Conservation (phyloP, 495 filamentous ascomycete species). For the Chaetomium fimeti region DNA sequence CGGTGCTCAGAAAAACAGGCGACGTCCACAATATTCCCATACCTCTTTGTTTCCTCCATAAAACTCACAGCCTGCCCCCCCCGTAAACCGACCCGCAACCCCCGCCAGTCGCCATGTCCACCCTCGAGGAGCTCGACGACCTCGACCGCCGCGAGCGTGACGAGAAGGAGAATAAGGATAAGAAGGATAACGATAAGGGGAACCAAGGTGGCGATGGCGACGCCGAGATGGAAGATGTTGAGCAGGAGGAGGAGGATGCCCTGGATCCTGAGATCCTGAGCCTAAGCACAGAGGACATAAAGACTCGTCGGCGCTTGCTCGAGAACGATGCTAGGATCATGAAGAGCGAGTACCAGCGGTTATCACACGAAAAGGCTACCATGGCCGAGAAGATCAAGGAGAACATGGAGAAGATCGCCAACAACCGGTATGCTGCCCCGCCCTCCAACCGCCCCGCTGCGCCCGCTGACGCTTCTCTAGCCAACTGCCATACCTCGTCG, state of each 20-base stretch:
- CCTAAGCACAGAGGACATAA: conserved; percentile 89
- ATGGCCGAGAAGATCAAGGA: conserved; percentile 99
- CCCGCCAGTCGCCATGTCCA: conserved; percentile 35
- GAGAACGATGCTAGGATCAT: conserved; percentile 98
- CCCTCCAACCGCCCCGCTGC: neutral
- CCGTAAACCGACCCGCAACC: conserved; percentile 8
- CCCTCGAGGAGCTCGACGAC: conserved; percentile 46
- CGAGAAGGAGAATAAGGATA: conserved; percentile 67
- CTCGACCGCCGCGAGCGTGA: conserved; percentile 70
- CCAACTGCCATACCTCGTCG: conserved; percentile 96
- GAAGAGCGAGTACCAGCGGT: conserved; percentile 92
- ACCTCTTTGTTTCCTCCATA: neutral
- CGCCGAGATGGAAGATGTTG: conserved; percentile 83
- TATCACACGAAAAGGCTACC: conserved; percentile 88
- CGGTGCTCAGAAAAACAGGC: neutral
- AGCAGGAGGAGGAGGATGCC: conserved; percentile 71
- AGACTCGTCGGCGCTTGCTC: conserved; percentile 78
- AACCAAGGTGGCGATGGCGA: conserved; percentile 69
- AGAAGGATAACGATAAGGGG: conserved; percentile 70
- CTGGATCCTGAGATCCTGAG: conserved; percentile 88
- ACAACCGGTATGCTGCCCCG: conserved; percentile 72
- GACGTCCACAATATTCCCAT: neutral
- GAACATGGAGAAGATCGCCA: conserved; percentile 97
- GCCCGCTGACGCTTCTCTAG: conserved; percentile 46
- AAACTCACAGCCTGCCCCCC: neutral